Base-by-base conservation (phyloP, 768 basidiomycete species). In the Rhodotorula graminis region DNA sequence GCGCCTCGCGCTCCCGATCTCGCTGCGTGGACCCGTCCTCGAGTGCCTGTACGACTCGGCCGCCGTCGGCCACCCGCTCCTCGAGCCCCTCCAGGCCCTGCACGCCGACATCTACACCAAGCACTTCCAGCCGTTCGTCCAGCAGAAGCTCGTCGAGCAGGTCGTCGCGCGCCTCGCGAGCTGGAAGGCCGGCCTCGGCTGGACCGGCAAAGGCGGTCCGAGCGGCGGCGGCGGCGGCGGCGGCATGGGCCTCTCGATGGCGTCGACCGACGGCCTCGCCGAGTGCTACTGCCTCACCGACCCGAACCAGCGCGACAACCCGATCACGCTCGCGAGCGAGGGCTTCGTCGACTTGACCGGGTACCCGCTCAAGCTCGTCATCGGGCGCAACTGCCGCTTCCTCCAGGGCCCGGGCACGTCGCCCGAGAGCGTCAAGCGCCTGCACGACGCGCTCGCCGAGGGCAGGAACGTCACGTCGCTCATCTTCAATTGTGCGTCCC, bases 341-440 rank as follows among this genome's bases (percentile, higher is more conserved):
- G 74, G 74, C 3, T 75, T 75, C 57, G 53, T 64, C 3, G 10
- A 42, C 4, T 25, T 75, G 9, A 75, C 74, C 10, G 70, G 70
- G 0, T 75, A 71, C 60, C 53, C 59, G 14, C 50, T 58, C 12
- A 31, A 61, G 6, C 60, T 40, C 7, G 68, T 75, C 49, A 60
- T 75, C n/a, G 74, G 70, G 0, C 53, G 67, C n/a, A 75, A 75
- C 61, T 75, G 73, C 61, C 73, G 73, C 47, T 64, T 74, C 53
- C 67, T 71, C 2, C 73, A 74, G 47, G 73, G 74, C 49, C 74
- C 74, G 5, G 70, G 66, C 0, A 71, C 74, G 6, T 42, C 70
- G 7, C 70, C 67, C 21, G 59, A 64, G 40, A 61, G 58, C 25
- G 57, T 61, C 14, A 15, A 33, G 5, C 25, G 56, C 8, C 49